Percentiles rank a stretch among this genome's conserved stretches.
Evolutionary conservation across 345 rosid genomes (phyloP).

Genomic region (Orychophragmus violaceus): DNA sequence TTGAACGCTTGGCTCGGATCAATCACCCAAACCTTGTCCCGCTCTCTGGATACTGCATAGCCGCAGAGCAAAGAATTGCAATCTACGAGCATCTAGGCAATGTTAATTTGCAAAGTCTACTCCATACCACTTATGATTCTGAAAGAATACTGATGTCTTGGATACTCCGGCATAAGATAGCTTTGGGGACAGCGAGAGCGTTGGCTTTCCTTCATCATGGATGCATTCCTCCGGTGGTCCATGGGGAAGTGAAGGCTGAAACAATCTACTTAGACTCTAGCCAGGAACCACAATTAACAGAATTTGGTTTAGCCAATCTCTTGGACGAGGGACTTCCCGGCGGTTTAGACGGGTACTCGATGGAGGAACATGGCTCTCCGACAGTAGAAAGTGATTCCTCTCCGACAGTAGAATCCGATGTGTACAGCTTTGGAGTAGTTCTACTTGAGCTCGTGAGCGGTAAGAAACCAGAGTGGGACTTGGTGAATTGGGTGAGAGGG

Average conservation of each 20-base stretch:
- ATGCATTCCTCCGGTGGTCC: constrained; percentile 82
- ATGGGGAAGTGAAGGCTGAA: constrained; percentile 76
- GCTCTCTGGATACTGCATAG: constrained; percentile 74
- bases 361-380: constrained; percentile 28
- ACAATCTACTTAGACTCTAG: constrained; percentile 68
- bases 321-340: constrained; percentile 56
- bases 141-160: no score
- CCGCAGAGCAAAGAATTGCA: constrained; percentile 78
- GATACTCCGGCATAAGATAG: constrained; percentile 45
- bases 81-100: constrained; percentile 84
- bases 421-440: constrained; percentile 82
- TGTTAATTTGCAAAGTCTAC: constrained; percentile 65
- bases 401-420: constrained; percentile 70
- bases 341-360: constrained; percentile 54
- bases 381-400: constrained; percentile 57
- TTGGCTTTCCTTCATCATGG: constrained; percentile 91
- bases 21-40: constrained; percentile 87
- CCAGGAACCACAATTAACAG: constrained; percentile 80
- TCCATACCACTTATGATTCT: constrained; percentile 38
- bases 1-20: constrained; percentile 75
- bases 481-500: constrained; percentile 77
- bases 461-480: constrained; percentile 51
- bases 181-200: constrained; percentile 88
- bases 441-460: constrained; percentile 79
- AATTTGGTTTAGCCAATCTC: constrained; percentile 70